phyloP scores from a whole-genome alignment of 192 early-diverging fungal species.

The Podila minutissima region DNA sequence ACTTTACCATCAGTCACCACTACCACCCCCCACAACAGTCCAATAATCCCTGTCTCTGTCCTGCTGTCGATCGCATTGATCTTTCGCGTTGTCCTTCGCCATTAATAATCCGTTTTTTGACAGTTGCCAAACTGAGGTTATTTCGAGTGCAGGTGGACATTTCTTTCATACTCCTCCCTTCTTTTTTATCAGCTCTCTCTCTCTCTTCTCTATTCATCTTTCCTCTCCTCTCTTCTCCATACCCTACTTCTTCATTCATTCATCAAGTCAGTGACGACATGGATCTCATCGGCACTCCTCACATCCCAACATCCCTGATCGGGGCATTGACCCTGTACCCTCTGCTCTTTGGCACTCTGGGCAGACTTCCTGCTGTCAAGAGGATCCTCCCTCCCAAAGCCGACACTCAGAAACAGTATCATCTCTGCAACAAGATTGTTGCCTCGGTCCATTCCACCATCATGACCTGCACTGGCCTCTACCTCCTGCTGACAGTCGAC shows the following conservation, averaged over 20 bases:
- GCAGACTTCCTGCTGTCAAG: slow-evolving; percentile 24
- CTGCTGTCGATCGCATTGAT: no score
- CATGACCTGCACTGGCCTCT: slow-evolving; percentile 37
- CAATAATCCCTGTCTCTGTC: background rate
- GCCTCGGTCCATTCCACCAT: slow-evolving; percentile 50
- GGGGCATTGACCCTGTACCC: slow-evolving; percentile 43
- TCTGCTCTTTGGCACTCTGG: slow-evolving; percentile 25
- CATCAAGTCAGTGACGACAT: slow-evolving; percentile 7
- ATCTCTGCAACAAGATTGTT: slow-evolving; percentile 52
- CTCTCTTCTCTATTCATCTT: background rate
- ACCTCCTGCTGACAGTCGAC: slow-evolving; percentile 36
- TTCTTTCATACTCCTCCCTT: no score
- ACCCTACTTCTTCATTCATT: background rate
- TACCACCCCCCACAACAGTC: no score
- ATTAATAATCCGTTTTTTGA: no score
- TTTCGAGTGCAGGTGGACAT: background rate
- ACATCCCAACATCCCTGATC: slow-evolving; percentile 36
- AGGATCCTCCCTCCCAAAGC: slow-evolving; percentile 37
- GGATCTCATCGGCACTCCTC: slow-evolving; percentile 32
- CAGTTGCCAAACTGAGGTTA: no score
- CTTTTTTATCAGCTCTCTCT: background rate
- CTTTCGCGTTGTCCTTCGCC: no score
- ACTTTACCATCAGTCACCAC: no score
- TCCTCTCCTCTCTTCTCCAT: slow-evolving; percentile 13
- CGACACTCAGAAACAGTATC: slow-evolving; percentile 44